Evolutionary conservation across 73 alveolate species (phyloP), one percentile per base, ranked within the genome.

Genomic region (Paramecium bursaria): DNA sequence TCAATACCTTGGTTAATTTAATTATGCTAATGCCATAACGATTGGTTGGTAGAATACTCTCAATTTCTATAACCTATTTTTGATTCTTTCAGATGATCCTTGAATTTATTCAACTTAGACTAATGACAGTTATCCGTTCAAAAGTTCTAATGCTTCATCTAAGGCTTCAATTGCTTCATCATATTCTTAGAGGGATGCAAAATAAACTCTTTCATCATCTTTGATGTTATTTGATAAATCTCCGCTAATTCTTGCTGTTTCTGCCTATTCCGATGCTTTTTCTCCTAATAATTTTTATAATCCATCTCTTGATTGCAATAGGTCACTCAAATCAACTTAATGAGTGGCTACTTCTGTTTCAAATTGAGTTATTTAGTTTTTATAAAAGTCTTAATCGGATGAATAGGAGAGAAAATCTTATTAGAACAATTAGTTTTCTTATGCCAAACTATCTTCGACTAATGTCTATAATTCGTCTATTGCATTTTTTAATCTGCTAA

Each of bases 261-360:
- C 55, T 42, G 26, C 33, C 15, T 21, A 44, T 35, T 67, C 82
- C 11, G 33, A 15, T 5, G 44, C 22, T 1, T 26, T 26, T 14
- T 67, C 54, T 39, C 44, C 35, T 39, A 67, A 67, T 67, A 67
- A 35, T 42, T 14, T 25, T 67, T 67, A 42, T 9, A 67, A 27
- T 7, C 42, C 2, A 15, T 67, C 35, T 67, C 82, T 67, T 39
- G 82, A 35, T 5, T 31, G 42, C 21, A 57, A 39, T 35, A 67
- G 82, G 44, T 67, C 82, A 15, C 60, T 47, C 25, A 67, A 42
- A 67, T 67, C 82, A 7, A 67, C 55, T 67, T 67, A 42, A 42
- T 67, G 82, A 39, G 33, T n/a, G 0, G 82, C 33, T 17, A 42
- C 82, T 67, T 67, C 82, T 15, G 50, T 26, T 42, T 67, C 3